A percentile compares a stretch with the other conserved stretches of the same genome.
phyloP scores from a whole-genome alignment of 2,329 filamentous ascomycete genomes.

The Fusarium virguliforme region DNA sequence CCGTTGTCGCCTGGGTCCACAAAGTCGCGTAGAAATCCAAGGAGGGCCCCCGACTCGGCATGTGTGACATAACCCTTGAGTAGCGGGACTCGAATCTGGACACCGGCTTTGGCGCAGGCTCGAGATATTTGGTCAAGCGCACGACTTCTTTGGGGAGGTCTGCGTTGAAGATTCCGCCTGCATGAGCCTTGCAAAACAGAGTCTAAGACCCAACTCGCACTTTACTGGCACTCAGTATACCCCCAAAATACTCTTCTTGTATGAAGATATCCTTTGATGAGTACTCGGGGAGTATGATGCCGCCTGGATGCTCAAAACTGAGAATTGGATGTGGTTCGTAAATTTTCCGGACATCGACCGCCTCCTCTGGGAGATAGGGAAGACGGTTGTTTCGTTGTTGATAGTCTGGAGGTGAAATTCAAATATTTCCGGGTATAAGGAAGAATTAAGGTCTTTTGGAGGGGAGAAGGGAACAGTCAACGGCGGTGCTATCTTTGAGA shows the following conservation, averaged over 20 bases:
- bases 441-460: neutral
- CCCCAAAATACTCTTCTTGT: neutral
- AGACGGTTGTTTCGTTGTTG: neutral
- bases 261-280: neutral
- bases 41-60: neutral
- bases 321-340: neutral
- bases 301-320: neutral
- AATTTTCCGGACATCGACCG: neutral
- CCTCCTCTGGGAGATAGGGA: neutral
- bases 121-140: neutral
- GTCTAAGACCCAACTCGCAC: neutral
- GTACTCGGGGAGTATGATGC: neutral
- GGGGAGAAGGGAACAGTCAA: conserved; percentile 1
- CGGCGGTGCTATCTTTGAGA: neutral
- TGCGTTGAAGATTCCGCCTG: neutral
- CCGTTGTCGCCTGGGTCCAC: neutral
- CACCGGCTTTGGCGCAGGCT: neutral
- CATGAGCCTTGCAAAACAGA: neutral
- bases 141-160: neutral
- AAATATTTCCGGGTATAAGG: neutral
- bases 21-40: neutral
- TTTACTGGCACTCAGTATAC: neutral
- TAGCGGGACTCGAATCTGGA: neutral
- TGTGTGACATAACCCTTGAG: neutral
- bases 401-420: neutral